Base-by-base conservation (phyloP, 352 stramenopile genomes). In the Phytophthora megakarya region DNA sequence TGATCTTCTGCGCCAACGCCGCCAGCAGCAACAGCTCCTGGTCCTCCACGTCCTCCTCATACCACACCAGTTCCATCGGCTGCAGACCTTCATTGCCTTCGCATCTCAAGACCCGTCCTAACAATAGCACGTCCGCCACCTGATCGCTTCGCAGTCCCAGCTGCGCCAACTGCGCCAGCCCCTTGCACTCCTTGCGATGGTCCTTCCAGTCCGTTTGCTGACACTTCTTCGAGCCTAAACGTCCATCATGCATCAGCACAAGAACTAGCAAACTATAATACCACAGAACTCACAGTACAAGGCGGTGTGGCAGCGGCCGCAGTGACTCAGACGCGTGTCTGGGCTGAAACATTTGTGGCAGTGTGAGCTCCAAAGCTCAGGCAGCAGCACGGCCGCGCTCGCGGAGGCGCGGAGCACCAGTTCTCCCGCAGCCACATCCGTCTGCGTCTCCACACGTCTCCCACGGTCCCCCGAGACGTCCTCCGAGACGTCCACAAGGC, bases 141-240 rank as follows among this genome's bases (percentile, higher is more conserved):
- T 88, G 78, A 12, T 79, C 55, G 13, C 30, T 60, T 3, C 58
- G 66, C 5, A 88, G 59, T 1, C 65, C 58, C 25, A 89, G 61
- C 40, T 65, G 33, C 40, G 47, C 35, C 22, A 93, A 67, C 42
- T 86, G 70, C 35, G 50, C 59, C 37, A 93, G 63, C 1, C 23
- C 51, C 37, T 70, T 65, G 59, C 85, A 93, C 58, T 93, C 85
- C n/a, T 72, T 63, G 11, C 72, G 61, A 68, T 93, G 85, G 50
- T 92, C 70, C 26, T 73, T 68, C 85, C 85, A 93, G 57, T 93
- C 82, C 16, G 57, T 55, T 48, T 80, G 66, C 45, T 93, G 85
- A 51, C 85, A 93, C 5, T 21, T 26, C 23, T 75, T 80, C 11
- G 84, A 91, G 40, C 83, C 83, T 92, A 15, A 2, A 11, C 26